Percentiles rank a stretch among this genome's conserved stretches.
Evolutionary conservation across 2,329 filamentous ascomycete species (phyloP).

Genomic region (Scytalidium sp.): DNA sequence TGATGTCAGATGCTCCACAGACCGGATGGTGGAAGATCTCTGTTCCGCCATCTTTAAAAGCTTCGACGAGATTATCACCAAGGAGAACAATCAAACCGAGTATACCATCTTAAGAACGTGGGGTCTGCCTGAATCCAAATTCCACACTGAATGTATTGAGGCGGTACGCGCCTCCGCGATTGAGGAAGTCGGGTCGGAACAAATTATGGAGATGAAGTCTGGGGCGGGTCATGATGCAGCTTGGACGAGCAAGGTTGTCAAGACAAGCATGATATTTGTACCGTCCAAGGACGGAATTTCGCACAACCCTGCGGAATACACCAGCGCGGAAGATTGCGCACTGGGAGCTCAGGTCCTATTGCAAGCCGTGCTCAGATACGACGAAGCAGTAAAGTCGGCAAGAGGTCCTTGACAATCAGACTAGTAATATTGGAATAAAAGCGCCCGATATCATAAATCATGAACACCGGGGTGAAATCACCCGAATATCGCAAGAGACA

Average conservation of each 20-base stretch:
- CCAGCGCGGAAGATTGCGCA: constrained; percentile 54
- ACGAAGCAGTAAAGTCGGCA: constrained; percentile 13
- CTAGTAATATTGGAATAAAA: too few species aligned
- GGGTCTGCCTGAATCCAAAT: constrained; percentile 19
- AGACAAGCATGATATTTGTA: constrained; percentile 63
- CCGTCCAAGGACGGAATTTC: constrained; percentile 59
- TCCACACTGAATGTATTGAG: constrained; percentile 17
- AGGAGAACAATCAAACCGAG: constrained; percentile 14
- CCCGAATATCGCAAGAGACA: too few species aligned
- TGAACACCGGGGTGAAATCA: too few species aligned
- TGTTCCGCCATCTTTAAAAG: constrained; percentile 18
- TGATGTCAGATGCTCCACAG: constrained; percentile 19
- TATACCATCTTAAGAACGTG: constrained; percentile 17
- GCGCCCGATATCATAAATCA: too few species aligned
- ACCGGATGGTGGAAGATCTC: constrained; percentile 18
- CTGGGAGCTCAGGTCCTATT: constrained; percentile 48
- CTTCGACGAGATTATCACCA: constrained; percentile 15
- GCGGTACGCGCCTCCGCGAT: constrained; percentile 18
- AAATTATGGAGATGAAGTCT: constrained; percentile 23
- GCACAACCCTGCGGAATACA: constrained; percentile 61
- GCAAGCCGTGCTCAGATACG: constrained; percentile 35
- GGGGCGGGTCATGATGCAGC: constrained; percentile 22
- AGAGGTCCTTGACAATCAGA: constrained; percentile 1
- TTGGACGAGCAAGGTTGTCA: constrained; percentile 17
- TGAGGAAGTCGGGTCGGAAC: constrained; percentile 11